phyloP scores from a whole-genome alignment of 108 stramenopile genomes.

The Pseudonitzschia pungens region DNA sequence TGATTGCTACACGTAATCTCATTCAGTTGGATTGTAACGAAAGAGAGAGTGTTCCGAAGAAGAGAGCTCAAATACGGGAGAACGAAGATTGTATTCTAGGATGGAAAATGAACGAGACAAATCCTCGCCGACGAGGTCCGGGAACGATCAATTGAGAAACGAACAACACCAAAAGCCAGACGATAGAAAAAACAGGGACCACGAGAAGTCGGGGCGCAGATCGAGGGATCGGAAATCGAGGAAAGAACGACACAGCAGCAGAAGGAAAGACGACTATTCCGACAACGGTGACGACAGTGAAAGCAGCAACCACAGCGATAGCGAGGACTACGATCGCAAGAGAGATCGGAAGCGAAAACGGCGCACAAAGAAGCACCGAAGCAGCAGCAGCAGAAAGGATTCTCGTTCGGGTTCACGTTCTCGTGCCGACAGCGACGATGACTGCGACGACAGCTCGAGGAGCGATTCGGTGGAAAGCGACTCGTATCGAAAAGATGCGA shows the following conservation, averaged over 20 bases:
- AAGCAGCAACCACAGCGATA: neutral
- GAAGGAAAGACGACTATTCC: neutral
- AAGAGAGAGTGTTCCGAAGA: too few species aligned
- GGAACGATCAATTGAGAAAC: neutral
- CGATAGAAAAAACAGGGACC: neutral
- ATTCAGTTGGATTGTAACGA: too few species aligned
- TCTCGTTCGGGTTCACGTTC: neutral
- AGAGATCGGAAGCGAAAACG: conserved; percentile 4
- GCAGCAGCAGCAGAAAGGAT: conserved; percentile 17
- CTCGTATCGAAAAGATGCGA: conserved; percentile 9
- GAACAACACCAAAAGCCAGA: neutral
- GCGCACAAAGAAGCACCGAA: neutral
- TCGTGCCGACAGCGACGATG: conserved; percentile 12
- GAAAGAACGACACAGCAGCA: neutral
- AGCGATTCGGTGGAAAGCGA: conserved; percentile 7
- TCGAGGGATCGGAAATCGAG: neutral
- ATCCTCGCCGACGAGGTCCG: neutral
- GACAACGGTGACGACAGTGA: neutral
- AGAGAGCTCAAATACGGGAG: too few species aligned
- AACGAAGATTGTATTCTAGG: neutral
- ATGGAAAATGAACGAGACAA: conserved; percentile 1
- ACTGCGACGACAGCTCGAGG: neutral
- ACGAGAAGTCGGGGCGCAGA: neutral
- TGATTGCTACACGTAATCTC: too few species aligned
- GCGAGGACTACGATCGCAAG: neutral